Evolutionary conservation across 1,284 basidiomycete genomes (phyloP), one percentile per base, ranked within the genome.

Genomic region (Naganishia liquefaciens): DNA sequence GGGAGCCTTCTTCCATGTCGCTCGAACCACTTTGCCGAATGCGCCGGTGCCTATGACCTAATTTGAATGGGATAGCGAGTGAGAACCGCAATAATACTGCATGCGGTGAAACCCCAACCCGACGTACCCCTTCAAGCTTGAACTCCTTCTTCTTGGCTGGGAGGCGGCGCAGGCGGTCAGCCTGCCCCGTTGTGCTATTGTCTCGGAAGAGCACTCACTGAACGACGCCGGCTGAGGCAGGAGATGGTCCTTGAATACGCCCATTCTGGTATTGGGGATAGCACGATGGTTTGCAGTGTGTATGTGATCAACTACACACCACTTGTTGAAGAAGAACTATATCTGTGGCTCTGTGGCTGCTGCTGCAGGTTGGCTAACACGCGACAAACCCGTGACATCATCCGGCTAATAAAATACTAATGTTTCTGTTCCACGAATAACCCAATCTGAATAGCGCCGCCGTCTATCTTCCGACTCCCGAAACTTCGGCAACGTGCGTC

Each of bases 201-300:
- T 13, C 11, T 15, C 19, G 13, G 15, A 40, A 50, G 40, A 51
- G 10, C 39, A 33, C 62, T 54, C 27, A 67, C 79, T 79, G 74
- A 90, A 93, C 64, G 88, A 90, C 0, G 88, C 82, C 1, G 91
- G 91, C 73, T 93, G 91, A 0, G 87, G 84, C 11, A 93, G 82
- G 50, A 93, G 63, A 30, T 72, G 71, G 66, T 79, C 77, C 25
- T 75, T 69, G 51, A 79, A 42, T 37, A 65, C 15, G 19, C 60
- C 60, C 60, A 62, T 62, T 10, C 43, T 52, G 47, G n/a, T n/a
- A n/a, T n/a, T n/a, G n/a, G n/a, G 21, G 15, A 6, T 11, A 37
- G 42, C 4, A 46, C 15, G 43, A 47, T n/a, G 19, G 9, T 30
- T 3, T 15, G n/a, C n/a, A n/a, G n/a, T n/a, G n/a, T n/a, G n/a